Evolutionary conservation across 2,329 filamentous ascomycete genomes (phyloP).

Genomic region (Chaetomium sp.): DNA sequence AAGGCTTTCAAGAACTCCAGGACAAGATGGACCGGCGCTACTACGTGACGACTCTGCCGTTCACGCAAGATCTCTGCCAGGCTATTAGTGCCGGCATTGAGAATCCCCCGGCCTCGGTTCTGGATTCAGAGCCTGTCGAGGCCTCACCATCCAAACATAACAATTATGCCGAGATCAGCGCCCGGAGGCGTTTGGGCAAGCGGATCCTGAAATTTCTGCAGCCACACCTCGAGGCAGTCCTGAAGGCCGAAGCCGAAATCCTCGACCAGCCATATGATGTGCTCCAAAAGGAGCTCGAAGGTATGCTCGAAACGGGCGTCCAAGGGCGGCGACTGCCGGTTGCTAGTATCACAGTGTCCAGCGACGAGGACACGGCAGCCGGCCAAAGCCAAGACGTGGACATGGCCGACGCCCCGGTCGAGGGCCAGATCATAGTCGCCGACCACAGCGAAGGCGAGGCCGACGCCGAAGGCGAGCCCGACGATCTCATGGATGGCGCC

Average conservation of each 20-base stretch:
- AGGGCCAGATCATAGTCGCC: constrained; percentile 52
- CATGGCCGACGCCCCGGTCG: constrained; percentile 54
- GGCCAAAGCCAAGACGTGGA: constrained; percentile 50
- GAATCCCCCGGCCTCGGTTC: constrained; percentile 40
- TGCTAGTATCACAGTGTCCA: constrained; percentile 35
- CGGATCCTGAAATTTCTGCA: constrained; percentile 84
- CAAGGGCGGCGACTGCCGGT: constrained; percentile 51
- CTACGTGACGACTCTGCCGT: constrained; percentile 60
- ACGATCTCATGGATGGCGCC: constrained; percentile 37
- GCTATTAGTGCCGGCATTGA: constrained; percentile 58
- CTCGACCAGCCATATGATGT: constrained; percentile 69
- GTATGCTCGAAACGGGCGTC: constrained; percentile 69
- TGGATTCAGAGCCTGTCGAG: constrained; percentile 44
- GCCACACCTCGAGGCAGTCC: constrained; percentile 72
- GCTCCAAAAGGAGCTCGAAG: constrained; percentile 73
- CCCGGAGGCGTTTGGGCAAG: constrained; percentile 83
- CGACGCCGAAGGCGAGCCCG: constrained; percentile 39
- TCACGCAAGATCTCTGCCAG: constrained; percentile 59
- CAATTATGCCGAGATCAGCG: constrained; percentile 69
- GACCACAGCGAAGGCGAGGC: constrained; percentile 34
- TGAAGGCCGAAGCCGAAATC: constrained; percentile 80
- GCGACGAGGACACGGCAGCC: constrained; percentile 45
- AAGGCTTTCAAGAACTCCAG: constrained; percentile 54
- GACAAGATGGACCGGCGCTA: constrained; percentile 56
- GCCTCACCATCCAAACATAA: constrained; percentile 54